Conservation (phyloP, 805 yeast species). For the Schwanniomyces vanrijiae region DNA sequence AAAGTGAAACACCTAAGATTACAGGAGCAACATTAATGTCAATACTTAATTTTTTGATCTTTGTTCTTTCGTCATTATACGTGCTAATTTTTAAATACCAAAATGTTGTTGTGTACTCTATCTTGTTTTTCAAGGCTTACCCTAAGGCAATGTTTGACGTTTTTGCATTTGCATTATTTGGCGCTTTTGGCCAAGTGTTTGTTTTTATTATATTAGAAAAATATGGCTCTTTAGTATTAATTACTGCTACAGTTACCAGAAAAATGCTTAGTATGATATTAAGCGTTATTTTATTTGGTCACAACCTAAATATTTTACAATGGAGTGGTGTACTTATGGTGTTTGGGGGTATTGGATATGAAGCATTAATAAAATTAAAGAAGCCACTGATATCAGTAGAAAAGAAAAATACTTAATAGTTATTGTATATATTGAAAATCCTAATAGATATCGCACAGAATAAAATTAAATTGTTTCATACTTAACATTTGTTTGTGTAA, state of each 20-base stretch:
- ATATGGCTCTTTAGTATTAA: constrained; percentile 81
- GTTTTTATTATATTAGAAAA: constrained; percentile 80
- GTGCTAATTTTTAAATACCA: constrained; percentile 40
- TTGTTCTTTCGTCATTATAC: constrained; percentile 49
- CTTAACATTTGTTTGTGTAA: not conserved
- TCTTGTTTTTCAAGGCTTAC: constrained; percentile 47
- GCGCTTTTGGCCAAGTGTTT: constrained; percentile 93
- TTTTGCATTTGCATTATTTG: constrained; percentile 67
- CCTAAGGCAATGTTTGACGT: constrained; percentile 62
- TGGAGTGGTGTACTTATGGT: constrained; percentile 81
- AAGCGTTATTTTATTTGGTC: constrained; percentile 87
- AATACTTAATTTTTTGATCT: constrained; percentile 50
- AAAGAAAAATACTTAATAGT: constrained; percentile 6
- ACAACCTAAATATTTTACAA: constrained; percentile 59
- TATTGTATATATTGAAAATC: not conserved
- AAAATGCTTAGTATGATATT: constrained; percentile 94
- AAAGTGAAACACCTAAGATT: constrained; percentile 27
- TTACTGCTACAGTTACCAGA: constrained; percentile 93
- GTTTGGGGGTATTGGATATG: constrained; percentile 82
- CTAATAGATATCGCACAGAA: not conserved
- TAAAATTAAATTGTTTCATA: not conserved
- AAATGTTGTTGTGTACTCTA: constrained; percentile 50
- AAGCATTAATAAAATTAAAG: constrained; percentile 49
- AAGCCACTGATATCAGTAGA: not conserved
- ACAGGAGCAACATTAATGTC: constrained; percentile 91